A percentile compares a stretch with the other conserved stretches of the same genome.
Evolutionary conservation across 2,329 filamentous ascomycete genomes (phyloP).

Genomic region (Clathrospora elynae): DNA sequence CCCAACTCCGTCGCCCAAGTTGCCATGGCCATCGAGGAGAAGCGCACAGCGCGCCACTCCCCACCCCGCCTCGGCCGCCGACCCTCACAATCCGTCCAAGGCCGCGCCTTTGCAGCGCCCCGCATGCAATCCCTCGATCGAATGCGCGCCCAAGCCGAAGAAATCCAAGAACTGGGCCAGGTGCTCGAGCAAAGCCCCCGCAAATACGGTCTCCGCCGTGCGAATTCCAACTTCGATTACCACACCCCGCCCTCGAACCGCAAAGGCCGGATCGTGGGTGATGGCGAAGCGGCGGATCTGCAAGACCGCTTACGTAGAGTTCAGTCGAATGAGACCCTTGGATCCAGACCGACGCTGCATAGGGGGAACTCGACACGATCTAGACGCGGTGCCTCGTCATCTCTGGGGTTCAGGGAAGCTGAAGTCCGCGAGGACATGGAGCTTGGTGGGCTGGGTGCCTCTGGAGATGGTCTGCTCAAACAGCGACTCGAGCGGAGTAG

Average conservation of each 20-base stretch:
- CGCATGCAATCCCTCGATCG: conserved; percentile 58
- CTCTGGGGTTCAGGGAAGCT: conserved; percentile 45
- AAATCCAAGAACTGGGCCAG: conserved; percentile 50
- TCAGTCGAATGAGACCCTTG: conserved; percentile 41
- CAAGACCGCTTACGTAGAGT: conserved; percentile 37
- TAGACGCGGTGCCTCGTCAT: conserved; percentile 30
- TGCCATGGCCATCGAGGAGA: conserved; percentile 60
- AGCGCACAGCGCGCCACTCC: conserved; percentile 44
- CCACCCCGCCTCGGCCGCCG: conserved; percentile 40
- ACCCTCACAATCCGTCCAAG: conserved; percentile 52
- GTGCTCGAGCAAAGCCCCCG: conserved; percentile 53
- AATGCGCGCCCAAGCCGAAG: conserved; percentile 50
- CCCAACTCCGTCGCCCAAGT: conserved; percentile 62
- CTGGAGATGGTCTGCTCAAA: conserved; percentile 36
- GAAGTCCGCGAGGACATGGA: conserved; percentile 47
- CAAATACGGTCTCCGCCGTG: conserved; percentile 42
- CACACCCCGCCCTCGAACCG: conserved; percentile 44
- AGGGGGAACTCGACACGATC: conserved; percentile 30
- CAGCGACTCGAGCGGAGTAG: conserved; percentile 40
- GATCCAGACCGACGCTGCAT: conserved; percentile 27
- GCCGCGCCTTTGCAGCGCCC: conserved; percentile 59
- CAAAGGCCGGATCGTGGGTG: conserved; percentile 39
- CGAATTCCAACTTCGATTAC: conserved; percentile 40
- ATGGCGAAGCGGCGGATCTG: conserved; percentile 39
- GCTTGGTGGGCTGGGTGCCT: conserved; percentile 32